A percentile compares a stretch with the other conserved stretches of the same genome.
Evolutionary conservation across 2,329 filamentous ascomycete genomes (phyloP).

Genomic region (Tolypocladium cylindrosporum): DNA sequence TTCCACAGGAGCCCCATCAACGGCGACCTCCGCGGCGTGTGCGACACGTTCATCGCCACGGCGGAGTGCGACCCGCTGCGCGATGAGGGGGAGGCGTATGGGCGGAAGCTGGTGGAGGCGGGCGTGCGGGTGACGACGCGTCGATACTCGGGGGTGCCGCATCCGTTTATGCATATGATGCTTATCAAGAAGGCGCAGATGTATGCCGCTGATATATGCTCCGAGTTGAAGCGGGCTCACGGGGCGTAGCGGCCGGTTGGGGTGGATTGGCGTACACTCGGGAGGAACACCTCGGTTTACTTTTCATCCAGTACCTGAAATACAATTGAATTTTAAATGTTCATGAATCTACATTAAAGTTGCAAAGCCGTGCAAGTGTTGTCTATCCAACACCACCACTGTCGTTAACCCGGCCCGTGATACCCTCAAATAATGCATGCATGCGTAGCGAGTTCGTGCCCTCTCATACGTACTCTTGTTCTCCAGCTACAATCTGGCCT

Average conservation of each 20-base stretch:
- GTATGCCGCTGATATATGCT: constrained; percentile 3
- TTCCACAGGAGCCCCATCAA: constrained; percentile 1
- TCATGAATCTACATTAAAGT: background rate
- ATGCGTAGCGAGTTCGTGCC: background rate
- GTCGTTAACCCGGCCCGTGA: no score
- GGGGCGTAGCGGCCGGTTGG: background rate
- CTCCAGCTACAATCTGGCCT: background rate
- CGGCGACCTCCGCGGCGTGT: constrained; percentile 2
- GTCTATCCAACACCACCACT: background rate
- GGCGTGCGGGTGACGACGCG: background rate
- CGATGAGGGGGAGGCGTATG: constrained; percentile 5
- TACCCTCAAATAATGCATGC: no score
- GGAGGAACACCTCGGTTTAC: background rate
- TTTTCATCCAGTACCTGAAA: background rate
- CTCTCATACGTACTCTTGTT: background rate
- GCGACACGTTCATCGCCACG: constrained; percentile 1
- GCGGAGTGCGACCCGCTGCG: constrained; percentile 4
- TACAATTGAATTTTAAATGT: no score
- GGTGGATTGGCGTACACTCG: background rate
- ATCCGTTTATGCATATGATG: constrained; percentile 3
- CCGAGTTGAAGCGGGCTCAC: background rate
- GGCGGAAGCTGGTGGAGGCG: background rate
- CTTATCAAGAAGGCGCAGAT: constrained; percentile 3
- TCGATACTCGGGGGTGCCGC: constrained; percentile 3
- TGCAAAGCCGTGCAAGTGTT: background rate